Evolutionary conservation across 2,329 filamentous ascomycete species (phyloP).

Genomic region (Fusarium anthophilum): DNA sequence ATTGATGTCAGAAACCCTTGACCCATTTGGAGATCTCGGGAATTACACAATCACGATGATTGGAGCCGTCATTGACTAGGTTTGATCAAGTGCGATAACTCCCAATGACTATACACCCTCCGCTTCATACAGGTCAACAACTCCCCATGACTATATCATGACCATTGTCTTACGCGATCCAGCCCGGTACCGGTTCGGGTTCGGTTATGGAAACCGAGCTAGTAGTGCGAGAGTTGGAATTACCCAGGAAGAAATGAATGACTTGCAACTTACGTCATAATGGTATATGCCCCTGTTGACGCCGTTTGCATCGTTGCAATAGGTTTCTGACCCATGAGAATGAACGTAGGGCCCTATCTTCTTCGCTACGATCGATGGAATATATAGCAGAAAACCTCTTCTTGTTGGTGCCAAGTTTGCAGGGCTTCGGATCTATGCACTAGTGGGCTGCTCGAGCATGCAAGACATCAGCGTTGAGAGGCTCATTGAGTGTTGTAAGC

Average conservation of each 20-base stretch:
- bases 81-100: background rate
- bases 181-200: background rate
- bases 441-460: conserved; percentile 47
- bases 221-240: background rate
- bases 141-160: background rate
- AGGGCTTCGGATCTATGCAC: conserved; percentile 40
- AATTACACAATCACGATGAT: background rate
- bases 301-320: background rate
- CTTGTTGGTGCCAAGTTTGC: conserved; percentile 53
- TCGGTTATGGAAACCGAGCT: background rate
- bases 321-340: background rate
- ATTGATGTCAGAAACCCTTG: background rate
- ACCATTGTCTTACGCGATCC: background rate
- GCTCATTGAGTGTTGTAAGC: conserved; percentile 51
- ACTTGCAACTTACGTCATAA: conserved; percentile 10
- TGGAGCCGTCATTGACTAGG: background rate
- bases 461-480: conserved; percentile 54
- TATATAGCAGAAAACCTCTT: conserved; percentile 47
- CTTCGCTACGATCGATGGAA: conserved; percentile 45
- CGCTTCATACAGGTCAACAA: background rate
- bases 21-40: background rate
- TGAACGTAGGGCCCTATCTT: background rate
- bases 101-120: background rate
- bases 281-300: background rate
- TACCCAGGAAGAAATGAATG: background rate